Percentiles rank a stretch among this genome's conserved stretches.
phyloP scores from a whole-genome alignment of 225 moss, liverwort and hornwort genomes.

The Climacium dendroides region DNA sequence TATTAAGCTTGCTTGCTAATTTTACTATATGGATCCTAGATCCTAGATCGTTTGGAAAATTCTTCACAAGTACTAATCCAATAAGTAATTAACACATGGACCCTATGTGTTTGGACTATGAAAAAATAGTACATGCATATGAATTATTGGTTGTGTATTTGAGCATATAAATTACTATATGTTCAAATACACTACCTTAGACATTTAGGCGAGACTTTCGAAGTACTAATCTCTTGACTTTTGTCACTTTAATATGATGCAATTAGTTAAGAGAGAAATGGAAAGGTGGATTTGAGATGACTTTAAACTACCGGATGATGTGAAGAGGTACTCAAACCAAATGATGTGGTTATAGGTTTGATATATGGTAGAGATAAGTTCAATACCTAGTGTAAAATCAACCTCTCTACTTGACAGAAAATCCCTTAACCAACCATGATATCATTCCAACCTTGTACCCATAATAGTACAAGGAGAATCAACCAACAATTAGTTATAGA shows the following conservation, averaged over 20 bases:
- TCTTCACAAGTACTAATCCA: neutral
- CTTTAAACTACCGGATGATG: too few species aligned
- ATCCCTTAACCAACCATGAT: neutral
- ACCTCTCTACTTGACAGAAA: too few species aligned
- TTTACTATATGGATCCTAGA: too few species aligned
- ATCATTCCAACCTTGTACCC: neutral
- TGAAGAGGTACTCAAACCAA: too few species aligned
- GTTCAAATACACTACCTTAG: neutral
- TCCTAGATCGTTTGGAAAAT: too few species aligned
- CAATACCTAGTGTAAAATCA: too few species aligned
- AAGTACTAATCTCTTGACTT: neutral
- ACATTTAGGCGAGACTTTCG: neutral
- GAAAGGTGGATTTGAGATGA: neutral
- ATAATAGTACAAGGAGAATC: fast-evolving
- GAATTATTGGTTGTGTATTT: neutral
- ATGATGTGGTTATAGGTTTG: too few species aligned
- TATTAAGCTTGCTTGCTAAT: too few species aligned
- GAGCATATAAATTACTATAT: neutral
- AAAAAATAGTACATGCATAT: neutral
- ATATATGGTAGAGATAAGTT: too few species aligned
- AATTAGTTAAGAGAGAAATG: too few species aligned
- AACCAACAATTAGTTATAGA: neutral
- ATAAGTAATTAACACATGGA: too few species aligned
- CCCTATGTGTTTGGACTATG: neutral
- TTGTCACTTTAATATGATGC: neutral